Conservation (phyloP, 768 basidiomycete genomes). For the Gautieria morchelliformis region DNA sequence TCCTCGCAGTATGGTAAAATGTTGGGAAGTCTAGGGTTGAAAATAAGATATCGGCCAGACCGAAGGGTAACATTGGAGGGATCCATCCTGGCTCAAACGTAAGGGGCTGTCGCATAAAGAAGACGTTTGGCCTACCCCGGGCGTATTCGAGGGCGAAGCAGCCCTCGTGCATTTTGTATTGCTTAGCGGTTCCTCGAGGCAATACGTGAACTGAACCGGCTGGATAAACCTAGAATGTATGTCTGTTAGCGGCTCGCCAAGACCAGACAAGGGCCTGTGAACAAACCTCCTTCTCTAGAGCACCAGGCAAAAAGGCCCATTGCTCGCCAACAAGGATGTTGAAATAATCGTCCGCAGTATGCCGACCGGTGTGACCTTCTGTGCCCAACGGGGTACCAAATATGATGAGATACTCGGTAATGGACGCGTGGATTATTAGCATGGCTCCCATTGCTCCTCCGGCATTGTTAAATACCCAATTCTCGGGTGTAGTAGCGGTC, state of each 20-base stretch:
- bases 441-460: constrained; percentile 98
- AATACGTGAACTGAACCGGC: constrained; percentile 82
- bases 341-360: constrained; percentile 98
- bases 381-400: constrained; percentile 96
- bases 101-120: not conserved
- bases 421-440: constrained; percentile 94
- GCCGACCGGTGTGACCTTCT: constrained; percentile 90
- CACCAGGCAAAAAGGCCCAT: constrained; percentile 83
- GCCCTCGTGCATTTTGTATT: constrained; percentile 96
- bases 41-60: constrained; percentile 72
- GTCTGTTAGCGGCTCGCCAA: not conserved
- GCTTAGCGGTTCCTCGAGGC: constrained; percentile 76
- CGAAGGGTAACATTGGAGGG: constrained; percentile 92
- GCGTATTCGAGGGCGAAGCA: constrained; percentile 97
- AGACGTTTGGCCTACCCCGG: constrained; percentile 46
- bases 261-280: not conserved
- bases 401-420: constrained; percentile 95
- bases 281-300: constrained; percentile 65
- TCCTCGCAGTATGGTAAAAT: constrained; percentile 62
- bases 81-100: constrained; percentile 76
- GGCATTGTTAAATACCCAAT: constrained; percentile 93
- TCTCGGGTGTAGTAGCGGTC: constrained; percentile 33
- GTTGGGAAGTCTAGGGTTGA: constrained; percentile 87
- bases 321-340: constrained; percentile 91
- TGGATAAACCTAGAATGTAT: constrained; percentile 38